These are phyloP conservation scores for Claviceps sp. DNA, from an alignment of 2,329 filamentous ascomycete genomes.

Conservation along the genomic window DNA sequence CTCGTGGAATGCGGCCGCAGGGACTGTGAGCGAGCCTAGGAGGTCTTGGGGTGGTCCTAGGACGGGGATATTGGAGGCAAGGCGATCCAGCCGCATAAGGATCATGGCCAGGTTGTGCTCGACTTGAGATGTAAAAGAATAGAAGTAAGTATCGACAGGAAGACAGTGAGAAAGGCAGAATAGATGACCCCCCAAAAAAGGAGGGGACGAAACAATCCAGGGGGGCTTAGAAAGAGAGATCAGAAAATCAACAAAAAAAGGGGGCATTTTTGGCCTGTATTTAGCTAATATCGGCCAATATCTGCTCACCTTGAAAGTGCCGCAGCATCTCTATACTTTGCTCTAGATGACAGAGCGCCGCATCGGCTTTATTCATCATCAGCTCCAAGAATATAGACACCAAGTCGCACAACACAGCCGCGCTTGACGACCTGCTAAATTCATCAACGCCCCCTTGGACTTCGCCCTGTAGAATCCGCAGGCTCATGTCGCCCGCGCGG, in stretches of 20 bases:
- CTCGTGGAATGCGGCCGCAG: neutral
- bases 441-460: neutral
- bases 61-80: neutral
- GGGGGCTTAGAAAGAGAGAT: neutral
- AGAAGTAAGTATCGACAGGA: too few species aligned
- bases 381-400: conserved; percentile 10
- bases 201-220: neutral
- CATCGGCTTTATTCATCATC: conserved; percentile 3
- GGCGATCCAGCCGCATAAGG: neutral
- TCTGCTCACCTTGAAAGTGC: neutral
- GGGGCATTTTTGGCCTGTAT: neutral
- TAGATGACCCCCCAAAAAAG: neutral
- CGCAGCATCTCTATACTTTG: neutral
- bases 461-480: neutral
- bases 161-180: too few species aligned
- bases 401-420: conserved; percentile 1
- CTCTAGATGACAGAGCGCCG: conserved; percentile 8
- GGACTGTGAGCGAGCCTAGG: neutral
- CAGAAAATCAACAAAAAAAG: neutral
- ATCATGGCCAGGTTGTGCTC: neutral
- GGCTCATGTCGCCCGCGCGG: neutral
- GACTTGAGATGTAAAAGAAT: neutral
- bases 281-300: neutral
- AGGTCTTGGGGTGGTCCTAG: neutral
- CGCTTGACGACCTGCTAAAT: conserved; percentile 4